Evolutionary conservation across 805 yeast genomes (phyloP).

Genomic region (Spathaspora boniae): DNA sequence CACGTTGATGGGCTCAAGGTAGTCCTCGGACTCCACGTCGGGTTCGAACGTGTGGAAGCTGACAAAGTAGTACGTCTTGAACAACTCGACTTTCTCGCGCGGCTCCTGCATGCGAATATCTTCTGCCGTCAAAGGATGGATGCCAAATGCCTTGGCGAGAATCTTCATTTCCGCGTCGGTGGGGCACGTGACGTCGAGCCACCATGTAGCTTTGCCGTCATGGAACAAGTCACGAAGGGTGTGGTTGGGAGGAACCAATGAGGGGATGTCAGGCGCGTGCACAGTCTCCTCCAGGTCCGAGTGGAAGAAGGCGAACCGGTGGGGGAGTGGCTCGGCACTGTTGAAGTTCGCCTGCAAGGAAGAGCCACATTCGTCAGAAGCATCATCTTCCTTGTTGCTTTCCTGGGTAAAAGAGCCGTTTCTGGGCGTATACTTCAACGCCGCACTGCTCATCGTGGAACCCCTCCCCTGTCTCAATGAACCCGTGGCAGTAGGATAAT

Average conservation of each 20-base stretch:
- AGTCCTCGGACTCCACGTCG: conserved; percentile 77
- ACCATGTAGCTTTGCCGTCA: conserved; percentile 81
- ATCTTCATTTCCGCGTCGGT: conserved; percentile 94
- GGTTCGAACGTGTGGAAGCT: conserved; percentile 96
- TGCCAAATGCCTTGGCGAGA: conserved; percentile 88
- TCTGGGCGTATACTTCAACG: conserved; percentile 61
- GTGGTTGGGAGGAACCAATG: conserved; percentile 63
- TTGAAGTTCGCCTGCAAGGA: conserved; percentile 7
- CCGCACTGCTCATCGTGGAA: conserved; percentile 38
- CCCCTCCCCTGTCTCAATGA: conserved; percentile 15
- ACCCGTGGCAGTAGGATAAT: not conserved
- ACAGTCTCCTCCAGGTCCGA: conserved; percentile 82
- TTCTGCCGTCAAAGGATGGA: conserved; percentile 97
- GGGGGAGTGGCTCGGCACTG: conserved; percentile 41
- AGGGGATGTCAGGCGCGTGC: conserved; percentile 84
- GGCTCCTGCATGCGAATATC: conserved; percentile 96
- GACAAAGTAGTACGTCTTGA: conserved; percentile 86
- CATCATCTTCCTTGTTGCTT: not conserved
- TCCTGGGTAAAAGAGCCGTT: conserved; percentile 17
- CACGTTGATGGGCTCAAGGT: conserved; percentile 74
- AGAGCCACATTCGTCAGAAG: conserved; percentile 1
- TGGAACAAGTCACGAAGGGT: conserved; percentile 68
- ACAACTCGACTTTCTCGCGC: conserved; percentile 94
- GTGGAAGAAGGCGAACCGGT: conserved; percentile 79
- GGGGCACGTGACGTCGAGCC: conserved; percentile 93